Base-by-base conservation (phyloP, 495 filamentous ascomycete species). In the Cercophora samala region DNA sequence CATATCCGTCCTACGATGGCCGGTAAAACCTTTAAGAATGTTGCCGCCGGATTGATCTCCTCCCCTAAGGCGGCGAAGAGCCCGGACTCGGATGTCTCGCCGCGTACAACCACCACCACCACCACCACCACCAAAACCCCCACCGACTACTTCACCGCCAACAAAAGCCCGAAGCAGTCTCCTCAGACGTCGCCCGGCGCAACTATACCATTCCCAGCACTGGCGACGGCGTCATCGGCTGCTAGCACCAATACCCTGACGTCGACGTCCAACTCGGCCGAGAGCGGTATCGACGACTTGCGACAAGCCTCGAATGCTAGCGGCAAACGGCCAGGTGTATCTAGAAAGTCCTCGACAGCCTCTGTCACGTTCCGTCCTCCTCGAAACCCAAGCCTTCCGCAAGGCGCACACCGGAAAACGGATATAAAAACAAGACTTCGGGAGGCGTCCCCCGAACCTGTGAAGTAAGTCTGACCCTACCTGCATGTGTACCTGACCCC, bases 381-480 rank as follows among this genome's bases (percentile, higher is more conserved):
- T 13, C 70, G 71, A 5, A 78, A 82, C 64, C 79, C 81, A 5
- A 74, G 74, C 37, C 75, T 83, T 19, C 81, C 81, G 21, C 81
- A 82, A 58, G 81, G 81, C 25, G 58, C 70, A 5, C 79, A 79
- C 62, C 78, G 79, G 42, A 80, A 76, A 60, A 80, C 80, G 29
- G 76, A 78, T 60, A 78, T 46, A 46, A 46, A 75, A 63, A 69
- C 63, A 58, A 74, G 81, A 19, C 76, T 81, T 37, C 73, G 79
- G 54, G 75, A 76, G n/a, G 78, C 78, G 26, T 83, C 81, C n/a
- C 81, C 80, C 29, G 78, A 77, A 54, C 79, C 81, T 60, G 70
- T 74, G 65, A 81, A 75, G 81, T 83, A 73, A 81, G 81, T 79
- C 21, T 68, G n/a, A 32, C 58, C 60, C 29, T 62, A 62, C 60